Conservation (phyloP, 495 filamentous ascomycete genomes). For the Podospora pseudopauciseta region DNA sequence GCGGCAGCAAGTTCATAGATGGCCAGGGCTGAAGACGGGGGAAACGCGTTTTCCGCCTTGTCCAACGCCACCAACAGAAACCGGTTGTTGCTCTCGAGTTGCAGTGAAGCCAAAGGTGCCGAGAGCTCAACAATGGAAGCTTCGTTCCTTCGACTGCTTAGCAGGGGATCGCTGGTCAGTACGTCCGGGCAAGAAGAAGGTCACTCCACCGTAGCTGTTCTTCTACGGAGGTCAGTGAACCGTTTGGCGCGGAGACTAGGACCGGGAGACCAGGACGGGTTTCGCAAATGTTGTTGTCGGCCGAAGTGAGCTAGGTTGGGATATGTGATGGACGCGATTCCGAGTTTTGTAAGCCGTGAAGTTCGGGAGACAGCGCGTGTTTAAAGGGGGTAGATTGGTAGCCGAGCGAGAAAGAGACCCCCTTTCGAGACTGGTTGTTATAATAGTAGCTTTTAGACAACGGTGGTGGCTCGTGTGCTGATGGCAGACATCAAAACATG, state of each 20-base stretch:
- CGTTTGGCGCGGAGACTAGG: background rate
- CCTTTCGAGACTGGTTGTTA: constrained; percentile 19
- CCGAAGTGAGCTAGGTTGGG: background rate
- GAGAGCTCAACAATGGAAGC: background rate
- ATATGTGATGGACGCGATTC: background rate
- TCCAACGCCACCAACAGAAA: background rate
- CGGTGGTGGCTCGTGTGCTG: constrained; percentile 36
- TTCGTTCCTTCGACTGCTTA: background rate
- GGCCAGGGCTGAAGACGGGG: constrained; percentile 8
- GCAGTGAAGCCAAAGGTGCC: background rate
- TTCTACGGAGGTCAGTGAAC: background rate
- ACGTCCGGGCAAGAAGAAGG: background rate
- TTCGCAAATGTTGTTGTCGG: background rate
- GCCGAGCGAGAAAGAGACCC: constrained; percentile 16
- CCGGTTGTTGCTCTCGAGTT: background rate
- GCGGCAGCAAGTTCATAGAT: constrained; percentile 25
- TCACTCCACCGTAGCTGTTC: background rate
- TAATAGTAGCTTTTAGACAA: constrained; percentile 27
- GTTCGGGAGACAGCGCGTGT: constrained; percentile 3
- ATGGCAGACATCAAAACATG: constrained; percentile 35
- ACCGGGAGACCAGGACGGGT: background rate
- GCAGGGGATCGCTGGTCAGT: background rate
- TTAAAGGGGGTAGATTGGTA: constrained; percentile 18
- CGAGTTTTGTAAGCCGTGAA: background rate
- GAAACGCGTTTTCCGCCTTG: background rate